Evolutionary conservation across 23 red algal genomes (phyloP), one percentile per base, ranked within the genome.

Genomic region (Chondrus crispus): DNA sequence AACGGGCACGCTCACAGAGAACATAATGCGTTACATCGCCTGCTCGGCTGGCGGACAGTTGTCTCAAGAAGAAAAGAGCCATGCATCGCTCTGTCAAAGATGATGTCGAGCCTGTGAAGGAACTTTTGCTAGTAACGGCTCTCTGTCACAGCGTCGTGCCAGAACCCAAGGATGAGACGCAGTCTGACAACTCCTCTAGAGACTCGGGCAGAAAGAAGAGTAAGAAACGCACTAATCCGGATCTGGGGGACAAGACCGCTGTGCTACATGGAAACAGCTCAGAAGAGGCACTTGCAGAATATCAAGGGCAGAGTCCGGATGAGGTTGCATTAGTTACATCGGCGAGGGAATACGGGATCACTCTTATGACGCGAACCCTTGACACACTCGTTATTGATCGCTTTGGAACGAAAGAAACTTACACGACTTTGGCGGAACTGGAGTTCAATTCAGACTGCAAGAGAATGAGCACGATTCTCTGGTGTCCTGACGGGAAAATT

Each of bases 251-350:
- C 40, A 26, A 52, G 19, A 60, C 51, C 0, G 41, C 22, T 57
- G 78, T 24, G 66, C 35, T 12, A 30, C n/a, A n/a, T n/a, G n/a
- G n/a, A n/a, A 54, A 70, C 36, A 20, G 30, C 40, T 13, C 4
- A 16, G 69, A 40, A 9, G 51, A 38, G n/a, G 66, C 33, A 16
- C 36, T 94, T 35, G 70, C 84, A 2, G 90, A 88, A 46, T 98
- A 98, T 85, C 92, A 94, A 66, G 96, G 92, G n/a, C 91, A 94
- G 68, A 95, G 92, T 88, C 96, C 96, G 3, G 96, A 98, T 89
- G 96, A 98, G 52, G 96, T 98, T 6, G 91, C 96, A 6, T 60
- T 98, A 4, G 96, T 98, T 12, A 92, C 88, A 4, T 92, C 91
- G 26, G 96, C 96, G 19, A 87, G 96, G 37, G 69, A 80, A 43